Evolutionary conservation across 345 rosid genomes (phyloP).

Genomic region (Melaleuca alternifolia): DNA sequence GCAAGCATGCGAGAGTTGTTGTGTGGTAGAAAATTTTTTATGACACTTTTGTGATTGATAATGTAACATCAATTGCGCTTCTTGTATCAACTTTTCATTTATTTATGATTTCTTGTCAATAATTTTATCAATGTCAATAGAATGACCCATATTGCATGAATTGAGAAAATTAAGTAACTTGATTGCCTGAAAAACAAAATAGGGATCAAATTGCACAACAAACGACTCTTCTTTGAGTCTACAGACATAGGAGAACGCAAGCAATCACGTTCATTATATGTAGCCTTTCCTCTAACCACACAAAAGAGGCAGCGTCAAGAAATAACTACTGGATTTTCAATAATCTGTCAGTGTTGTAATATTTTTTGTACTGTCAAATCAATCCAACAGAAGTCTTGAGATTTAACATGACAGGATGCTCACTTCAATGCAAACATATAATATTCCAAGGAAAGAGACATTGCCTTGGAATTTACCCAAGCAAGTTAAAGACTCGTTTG

Average conservation of each 20-base stretch:
- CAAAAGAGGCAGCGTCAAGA: neutral
- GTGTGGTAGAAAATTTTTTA: neutral
- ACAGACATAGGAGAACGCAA: neutral
- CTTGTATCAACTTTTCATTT: too few species aligned
- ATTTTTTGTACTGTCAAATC: neutral
- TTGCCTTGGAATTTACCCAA: neutral
- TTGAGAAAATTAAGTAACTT: neutral
- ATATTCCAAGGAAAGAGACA: neutral
- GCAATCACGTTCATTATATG: too few species aligned
- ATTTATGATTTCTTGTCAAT: neutral
- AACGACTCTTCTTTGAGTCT: neutral
- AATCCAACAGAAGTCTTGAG: neutral
- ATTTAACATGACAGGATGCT: neutral
- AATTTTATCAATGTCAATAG: neutral
- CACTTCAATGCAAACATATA: neutral
- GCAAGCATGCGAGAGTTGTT: neutral
- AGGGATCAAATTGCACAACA: neutral
- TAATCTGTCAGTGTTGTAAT: neutral
- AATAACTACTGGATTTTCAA: neutral
- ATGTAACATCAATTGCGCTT: neutral
- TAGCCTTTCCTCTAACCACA: too few species aligned
- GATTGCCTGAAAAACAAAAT: neutral
- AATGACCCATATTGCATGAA: neutral
- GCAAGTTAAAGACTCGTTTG: neutral
- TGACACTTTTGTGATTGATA: neutral